Base-by-base conservation (phyloP, 1,284 basidiomycete species). In the Pholiota adiposa region DNA sequence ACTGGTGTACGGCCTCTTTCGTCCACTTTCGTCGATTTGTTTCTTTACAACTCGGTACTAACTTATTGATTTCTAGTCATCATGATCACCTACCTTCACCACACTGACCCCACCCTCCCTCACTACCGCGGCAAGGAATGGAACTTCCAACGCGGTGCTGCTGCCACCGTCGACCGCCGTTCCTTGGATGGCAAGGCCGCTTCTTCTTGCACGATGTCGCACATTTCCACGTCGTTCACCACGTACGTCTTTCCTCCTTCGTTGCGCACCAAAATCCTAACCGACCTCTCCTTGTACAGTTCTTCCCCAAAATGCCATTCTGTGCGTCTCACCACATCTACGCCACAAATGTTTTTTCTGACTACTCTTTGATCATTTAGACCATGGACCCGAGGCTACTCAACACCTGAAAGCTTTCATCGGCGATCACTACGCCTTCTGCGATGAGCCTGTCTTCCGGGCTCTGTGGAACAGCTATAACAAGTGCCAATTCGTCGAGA, bases 151-250 rank as follows among this genome's bases (percentile, higher is more conserved):
- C 77, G 83, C 16, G 81, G 82, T 14, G 81, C 82, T 31, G 75
- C 77, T 33, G 75, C 81, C 3, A 84, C 82, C 4, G 78, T 83
- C 27, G 82, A 84, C 65, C 73, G 82, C 33, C 73, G 7, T 73
- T 84, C 59, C 70, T 84, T n/a, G 82, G 83, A 23, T 83, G 81
- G 81, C 78, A 80, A 66, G 82, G 82, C 23, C 73, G 78, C n/a
- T 83, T 81, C 67, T 83, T 87, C 76, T 75, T 86, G 58, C 85
- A 88, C 67, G 76, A 79, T 65, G 76, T 82, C 46, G 75, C 78
- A 7, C 79, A 79, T 64, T 81, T 74, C 63, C 82, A 84, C 62
- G 81, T 83, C 51, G 73, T 81, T 23, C 80, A 83, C 64, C 81
- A 83, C 60, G 77, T 78, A 66, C 54, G 74, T 68, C 48, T 23